Conservation (phyloP, 495 filamentous ascomycete species). For the Amniculicola lignicola region DNA sequence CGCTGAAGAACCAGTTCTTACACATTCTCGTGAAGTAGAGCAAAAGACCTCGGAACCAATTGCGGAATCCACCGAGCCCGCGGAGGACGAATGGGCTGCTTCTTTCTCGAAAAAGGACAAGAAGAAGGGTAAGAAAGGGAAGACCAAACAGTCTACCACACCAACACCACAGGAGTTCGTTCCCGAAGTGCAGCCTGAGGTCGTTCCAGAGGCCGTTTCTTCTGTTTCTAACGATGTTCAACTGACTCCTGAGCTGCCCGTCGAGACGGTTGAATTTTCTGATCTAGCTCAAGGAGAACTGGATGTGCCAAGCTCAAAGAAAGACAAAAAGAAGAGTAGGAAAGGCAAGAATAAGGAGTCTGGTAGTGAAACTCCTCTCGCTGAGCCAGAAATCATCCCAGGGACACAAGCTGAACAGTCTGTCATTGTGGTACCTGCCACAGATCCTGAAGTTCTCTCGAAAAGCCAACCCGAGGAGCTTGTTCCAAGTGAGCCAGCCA, state of each 20-base stretch:
- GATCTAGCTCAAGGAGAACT: neutral
- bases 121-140: conserved; percentile 26
- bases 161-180: conserved; percentile 2
- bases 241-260: neutral
- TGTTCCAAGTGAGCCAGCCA: no score
- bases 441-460: no score
- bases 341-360: conserved; percentile 21
- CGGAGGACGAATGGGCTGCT: conserved; percentile 4
- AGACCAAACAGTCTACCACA: conserved; percentile 13
- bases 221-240: no score
- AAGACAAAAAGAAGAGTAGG: conserved; percentile 9
- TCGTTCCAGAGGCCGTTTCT: neutral
- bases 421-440: no score
- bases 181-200: neutral
- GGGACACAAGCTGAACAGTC: neutral
- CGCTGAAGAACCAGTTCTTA: neutral
- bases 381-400: conserved; percentile 6
- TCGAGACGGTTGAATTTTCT: neutral
- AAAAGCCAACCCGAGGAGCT: no score
- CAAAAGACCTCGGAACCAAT: no score
- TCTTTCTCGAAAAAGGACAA: conserved; percentile 7
- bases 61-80: neutral
- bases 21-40: no score
- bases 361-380: conserved; percentile 1
- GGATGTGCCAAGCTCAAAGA: neutral